These are phyloP conservation scores for Ploettnerulaceae sp. DNA, from an alignment of 2,329 filamentous ascomycete species.

Conservation along the genomic window DNA sequence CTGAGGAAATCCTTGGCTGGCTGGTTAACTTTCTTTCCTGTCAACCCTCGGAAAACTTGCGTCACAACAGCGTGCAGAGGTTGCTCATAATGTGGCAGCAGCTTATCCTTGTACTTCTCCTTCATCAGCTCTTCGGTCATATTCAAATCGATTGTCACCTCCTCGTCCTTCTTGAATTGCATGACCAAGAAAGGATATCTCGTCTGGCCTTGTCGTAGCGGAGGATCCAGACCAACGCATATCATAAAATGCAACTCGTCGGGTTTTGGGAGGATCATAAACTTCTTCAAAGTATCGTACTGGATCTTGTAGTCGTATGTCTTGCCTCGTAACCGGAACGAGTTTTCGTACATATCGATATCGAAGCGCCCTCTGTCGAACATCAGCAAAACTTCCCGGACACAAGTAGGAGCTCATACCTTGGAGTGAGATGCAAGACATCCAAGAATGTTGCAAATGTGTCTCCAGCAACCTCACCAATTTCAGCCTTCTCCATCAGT, in stretches of 20 bases:
- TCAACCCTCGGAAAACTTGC: slow-evolving; percentile 90
- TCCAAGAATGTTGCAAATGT: slow-evolving; percentile 97
- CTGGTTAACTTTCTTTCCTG: slow-evolving; percentile 90
- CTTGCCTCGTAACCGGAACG: slow-evolving; percentile 94
- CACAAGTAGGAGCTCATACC: slow-evolving; percentile 45
- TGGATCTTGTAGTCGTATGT: slow-evolving; percentile 99
- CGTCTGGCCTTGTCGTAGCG: slow-evolving; percentile 93
- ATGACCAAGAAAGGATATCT: slow-evolving; percentile 98
- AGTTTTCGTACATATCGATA: slow-evolving; percentile 98
- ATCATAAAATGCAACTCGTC: slow-evolving; percentile 95
- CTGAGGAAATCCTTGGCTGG: slow-evolving; percentile 92
- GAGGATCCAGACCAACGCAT: slow-evolving; percentile 89
- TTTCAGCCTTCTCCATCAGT: slow-evolving; percentile 96
- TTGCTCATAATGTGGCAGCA: slow-evolving; percentile 86
- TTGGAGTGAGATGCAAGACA: slow-evolving; percentile 92
- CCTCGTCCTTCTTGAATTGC: slow-evolving; percentile 97
- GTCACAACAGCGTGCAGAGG: slow-evolving; percentile 90
- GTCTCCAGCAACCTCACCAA: slow-evolving; percentile 97
- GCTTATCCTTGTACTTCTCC: slow-evolving; percentile 81
- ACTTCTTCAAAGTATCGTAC: slow-evolving; percentile 96
- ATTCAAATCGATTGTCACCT: slow-evolving; percentile 93
- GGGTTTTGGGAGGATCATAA: slow-evolving; percentile 97
- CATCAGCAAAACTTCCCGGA: slow-evolving; percentile 25
- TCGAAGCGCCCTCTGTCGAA: slow-evolving; percentile 86
- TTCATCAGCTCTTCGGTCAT: slow-evolving; percentile 86